Percentiles rank a stretch among this genome's conserved stretches.
These are phyloP conservation scores for Hypoxylon fuscum DNA, from an alignment of 495 filamentous ascomycete genomes.

Conservation along the genomic window DNA sequence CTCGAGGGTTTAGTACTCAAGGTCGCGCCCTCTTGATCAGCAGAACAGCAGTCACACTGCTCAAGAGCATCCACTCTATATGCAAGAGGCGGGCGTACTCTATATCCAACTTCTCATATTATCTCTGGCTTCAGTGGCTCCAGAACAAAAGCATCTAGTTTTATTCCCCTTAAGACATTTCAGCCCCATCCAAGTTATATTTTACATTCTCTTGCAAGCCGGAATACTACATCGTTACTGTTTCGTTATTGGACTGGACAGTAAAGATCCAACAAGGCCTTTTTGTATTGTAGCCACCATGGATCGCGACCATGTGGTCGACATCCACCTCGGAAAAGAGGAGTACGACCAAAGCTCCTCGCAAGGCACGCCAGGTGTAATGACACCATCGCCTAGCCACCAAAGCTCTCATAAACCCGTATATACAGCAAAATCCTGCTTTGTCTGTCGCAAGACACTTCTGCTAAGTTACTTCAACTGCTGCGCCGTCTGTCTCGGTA, in stretches of 20 bases:
- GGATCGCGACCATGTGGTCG: constrained; percentile 15
- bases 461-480: constrained; percentile 41
- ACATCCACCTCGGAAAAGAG: constrained; percentile 20
- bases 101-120: not conserved
- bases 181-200: constrained; percentile 3
- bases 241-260: not conserved
- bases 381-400: not conserved
- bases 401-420: not conserved
- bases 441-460: constrained; percentile 42
- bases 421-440: constrained; percentile 43
- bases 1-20: too few species aligned
- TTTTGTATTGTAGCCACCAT: constrained; percentile 1
- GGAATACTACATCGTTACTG: too few species aligned
- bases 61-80: too few species aligned
- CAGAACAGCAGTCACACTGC: too few species aligned
- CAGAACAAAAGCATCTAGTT: constrained; percentile 5
- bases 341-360: constrained; percentile 8
- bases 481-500: constrained; percentile 33
- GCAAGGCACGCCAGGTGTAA: not conserved
- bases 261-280: not conserved
- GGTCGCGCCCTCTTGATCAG: too few species aligned
- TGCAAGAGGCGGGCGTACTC: too few species aligned
- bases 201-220: constrained; percentile 26
- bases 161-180: constrained; percentile 3
- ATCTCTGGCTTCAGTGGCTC: not conserved